Percentiles rank a stretch among this genome's conserved stretches.
Evolutionary conservation across 768 basidiomycete genomes (phyloP).

Genomic region (Rhodocollybia butyracea): DNA sequence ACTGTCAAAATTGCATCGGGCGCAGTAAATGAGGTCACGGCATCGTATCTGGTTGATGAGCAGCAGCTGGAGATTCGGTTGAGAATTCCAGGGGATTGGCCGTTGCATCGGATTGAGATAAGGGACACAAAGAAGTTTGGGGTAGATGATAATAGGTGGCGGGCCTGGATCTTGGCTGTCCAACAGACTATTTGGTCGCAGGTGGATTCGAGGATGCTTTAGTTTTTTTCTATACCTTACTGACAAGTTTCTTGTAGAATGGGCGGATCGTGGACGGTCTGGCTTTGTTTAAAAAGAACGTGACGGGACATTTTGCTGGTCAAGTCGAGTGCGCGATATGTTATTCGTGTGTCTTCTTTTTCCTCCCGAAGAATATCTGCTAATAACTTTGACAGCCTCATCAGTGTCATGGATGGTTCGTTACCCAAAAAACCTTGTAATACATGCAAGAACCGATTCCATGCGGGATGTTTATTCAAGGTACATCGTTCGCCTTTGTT

Average conservation of each 20-base stretch:
- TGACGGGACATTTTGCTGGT: conserved; percentile 89
- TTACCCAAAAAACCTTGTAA: conserved; percentile 89
- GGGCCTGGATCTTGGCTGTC: conserved; percentile 89
- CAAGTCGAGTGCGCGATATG: conserved; percentile 96
- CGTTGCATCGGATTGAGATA: conserved; percentile 85
- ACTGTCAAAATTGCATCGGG: conserved; percentile 71
- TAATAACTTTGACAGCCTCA: conserved; percentile 54
- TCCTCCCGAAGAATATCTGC: neutral
- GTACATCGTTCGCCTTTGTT: conserved; percentile 28
- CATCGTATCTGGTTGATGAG: conserved; percentile 87
- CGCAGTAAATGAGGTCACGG: conserved; percentile 73
- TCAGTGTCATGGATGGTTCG: conserved; percentile 83
- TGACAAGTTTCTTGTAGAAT: conserved; percentile 60
- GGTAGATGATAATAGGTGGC: conserved; percentile 86
- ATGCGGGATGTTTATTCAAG: conserved; percentile 89
- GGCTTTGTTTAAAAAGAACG: conserved; percentile 90
- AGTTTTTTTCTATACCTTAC: too few species aligned
- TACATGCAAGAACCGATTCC: conserved; percentile 94
- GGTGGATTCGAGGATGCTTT: conserved; percentile 42
- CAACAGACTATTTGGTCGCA: conserved; percentile 89
- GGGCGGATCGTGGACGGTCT: conserved; percentile 88
- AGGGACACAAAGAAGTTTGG: conserved; percentile 81
- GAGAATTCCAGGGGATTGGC: conserved; percentile 87
- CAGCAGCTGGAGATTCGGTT: conserved; percentile 88
- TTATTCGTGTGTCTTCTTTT: conserved; percentile 63